Evolutionary conservation across 768 basidiomycete genomes (phyloP), one percentile per base, ranked within the genome.

Genomic region (Megacollybia marginata): DNA sequence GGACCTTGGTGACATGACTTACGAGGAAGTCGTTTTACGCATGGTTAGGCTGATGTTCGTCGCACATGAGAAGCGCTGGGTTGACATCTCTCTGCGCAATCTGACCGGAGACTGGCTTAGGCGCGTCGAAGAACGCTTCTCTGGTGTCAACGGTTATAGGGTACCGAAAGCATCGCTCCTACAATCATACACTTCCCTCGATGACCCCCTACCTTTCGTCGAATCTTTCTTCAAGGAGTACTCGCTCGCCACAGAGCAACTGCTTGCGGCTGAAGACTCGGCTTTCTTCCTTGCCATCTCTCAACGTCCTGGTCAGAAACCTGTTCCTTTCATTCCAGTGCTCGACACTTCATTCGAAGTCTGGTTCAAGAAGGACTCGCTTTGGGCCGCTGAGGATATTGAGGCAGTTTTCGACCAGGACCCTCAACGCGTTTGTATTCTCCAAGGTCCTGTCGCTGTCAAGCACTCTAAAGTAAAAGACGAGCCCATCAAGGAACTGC

Each of bases 321-420:
- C 96, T 1, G 95, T 86, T 7, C 96, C 96, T 0, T 99, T 97
- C 74, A 96, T 99, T 57, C 94, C 95, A 4, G 84, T 99, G 31
- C 79, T 98, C 47, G 94, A 97, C 63, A 82, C 85, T 18, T 83
- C 69, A 56, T 98, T 98, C 62, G 92, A 94, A 64, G 93, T 98
- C 47, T 99, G 96, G 96, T 98, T 99, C 74, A 98, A 99, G 79
- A 99, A 99, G 86, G 95, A 97, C 65, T 98, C 95, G 7, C 80
- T 98, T 10, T 97, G 95, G 94, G 88, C 89, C 36, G 89, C 92
- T 2, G 95, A 97, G 67, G 96, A 99, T 64, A 93, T 97, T 55
- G 96, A 98, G 53, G 95, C 94, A 12, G 93, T 99, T 38, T 96
- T 98, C 61, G 96, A 98, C 69, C 92, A 95, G 69, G 96, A 98